Conservation (phyloP, 192 early-diverging fungal species). For the Phycomyces nitens region DNA sequence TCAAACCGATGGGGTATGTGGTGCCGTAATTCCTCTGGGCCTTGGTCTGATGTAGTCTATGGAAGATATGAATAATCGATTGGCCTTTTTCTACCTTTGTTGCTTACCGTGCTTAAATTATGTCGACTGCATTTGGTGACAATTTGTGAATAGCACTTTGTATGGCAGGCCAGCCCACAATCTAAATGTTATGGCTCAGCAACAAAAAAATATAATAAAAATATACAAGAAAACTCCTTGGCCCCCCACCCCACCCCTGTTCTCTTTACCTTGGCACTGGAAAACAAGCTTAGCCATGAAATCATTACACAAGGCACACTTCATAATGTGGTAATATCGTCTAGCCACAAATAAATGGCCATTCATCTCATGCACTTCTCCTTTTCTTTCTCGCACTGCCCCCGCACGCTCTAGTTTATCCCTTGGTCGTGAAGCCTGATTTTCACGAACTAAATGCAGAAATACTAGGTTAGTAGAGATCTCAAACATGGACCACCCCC, state of each 20-base stretch:
- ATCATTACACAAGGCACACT: conserved; percentile 91
- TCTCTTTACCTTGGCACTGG: conserved; percentile 78
- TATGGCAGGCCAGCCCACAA: conserved; percentile 93
- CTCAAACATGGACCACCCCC: not conserved
- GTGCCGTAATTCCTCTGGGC: conserved; percentile 73
- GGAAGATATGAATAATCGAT: not conserved
- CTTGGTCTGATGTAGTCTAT: conserved; percentile 39
- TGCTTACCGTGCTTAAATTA: conserved; percentile 44
- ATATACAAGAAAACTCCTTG: no score
- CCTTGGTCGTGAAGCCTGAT: conserved; percentile 41
- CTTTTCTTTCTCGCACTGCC: conserved; percentile 74
- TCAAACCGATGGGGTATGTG: conserved; percentile 96
- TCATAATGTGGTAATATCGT: conserved; percentile 94
- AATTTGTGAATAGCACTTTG: conserved; percentile 79
- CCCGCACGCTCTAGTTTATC: conserved; percentile 66
- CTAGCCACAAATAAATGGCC: conserved; percentile 90
- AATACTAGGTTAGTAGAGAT: not conserved
- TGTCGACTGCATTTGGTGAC: conserved; percentile 83
- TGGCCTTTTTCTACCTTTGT: not conserved
- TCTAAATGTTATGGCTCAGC: conserved; percentile 38
- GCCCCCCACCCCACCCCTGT: no score
- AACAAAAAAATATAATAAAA: no score
- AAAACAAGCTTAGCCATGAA: conserved; percentile 87
- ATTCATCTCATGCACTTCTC: conserved; percentile 78
- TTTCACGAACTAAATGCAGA: conserved; percentile 25